phyloP scores from a whole-genome alignment of 257 asterid species.

The Rubia yunnanensis region DNA sequence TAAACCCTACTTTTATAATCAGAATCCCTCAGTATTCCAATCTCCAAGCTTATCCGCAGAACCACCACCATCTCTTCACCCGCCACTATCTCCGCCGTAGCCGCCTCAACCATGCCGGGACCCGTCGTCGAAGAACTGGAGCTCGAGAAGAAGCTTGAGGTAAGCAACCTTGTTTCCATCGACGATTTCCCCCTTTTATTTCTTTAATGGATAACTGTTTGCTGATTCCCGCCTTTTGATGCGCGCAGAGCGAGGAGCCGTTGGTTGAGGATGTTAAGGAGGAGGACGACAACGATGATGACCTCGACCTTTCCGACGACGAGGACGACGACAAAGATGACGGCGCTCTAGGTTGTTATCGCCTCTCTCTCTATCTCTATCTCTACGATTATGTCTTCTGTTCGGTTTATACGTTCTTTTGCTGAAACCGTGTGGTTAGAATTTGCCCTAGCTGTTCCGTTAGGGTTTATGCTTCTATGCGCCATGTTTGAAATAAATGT shows the following conservation, averaged over 20 bases:
- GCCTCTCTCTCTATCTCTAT: neutral
- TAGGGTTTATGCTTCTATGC: neutral
- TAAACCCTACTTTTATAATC: slow-evolving; percentile 13
- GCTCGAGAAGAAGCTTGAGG: slow-evolving; percentile 41
- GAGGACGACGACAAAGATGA: slow-evolving; percentile 65
- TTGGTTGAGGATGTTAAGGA: slow-evolving; percentile 78
- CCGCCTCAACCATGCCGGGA: slow-evolving; percentile 50
- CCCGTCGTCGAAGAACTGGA: slow-evolving; percentile 62
- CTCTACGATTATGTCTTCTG: too few species aligned
- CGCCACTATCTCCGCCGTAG: neutral
- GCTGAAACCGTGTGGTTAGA: too few species aligned
- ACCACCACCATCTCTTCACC: too few species aligned
- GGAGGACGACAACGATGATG: slow-evolving; percentile 58
- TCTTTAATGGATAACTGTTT: neutral
- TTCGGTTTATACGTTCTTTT: too few species aligned
- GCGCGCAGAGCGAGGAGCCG: slow-evolving; percentile 44
- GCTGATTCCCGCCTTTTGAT: neutral
- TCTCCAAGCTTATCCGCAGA: neutral
- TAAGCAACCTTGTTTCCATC: neutral
- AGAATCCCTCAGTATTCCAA: neutral
- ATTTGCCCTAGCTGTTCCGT: neutral
- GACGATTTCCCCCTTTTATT: too few species aligned
- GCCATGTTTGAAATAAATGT: neutral
- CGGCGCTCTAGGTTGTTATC: slow-evolving; percentile 33
- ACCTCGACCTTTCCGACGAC: slow-evolving; percentile 63